Percentiles rank a stretch among this genome's conserved stretches.
Conservation (phyloP, 768 basidiomycete species). For the Suillus lakei region DNA sequence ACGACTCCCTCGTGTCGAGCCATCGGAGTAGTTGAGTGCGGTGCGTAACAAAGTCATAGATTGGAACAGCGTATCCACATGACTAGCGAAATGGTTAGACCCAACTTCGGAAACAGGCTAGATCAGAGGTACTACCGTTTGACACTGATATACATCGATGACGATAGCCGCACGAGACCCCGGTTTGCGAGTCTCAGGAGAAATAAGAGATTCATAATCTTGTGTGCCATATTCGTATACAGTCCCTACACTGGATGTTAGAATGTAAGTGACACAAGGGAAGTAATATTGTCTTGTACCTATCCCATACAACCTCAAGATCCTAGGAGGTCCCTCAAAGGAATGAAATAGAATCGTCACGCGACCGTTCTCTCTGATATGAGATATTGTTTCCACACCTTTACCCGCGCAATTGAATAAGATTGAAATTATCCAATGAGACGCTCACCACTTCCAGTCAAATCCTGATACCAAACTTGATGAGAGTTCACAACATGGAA, state of each 20-base stretch:
- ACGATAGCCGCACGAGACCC: constrained; percentile 67
- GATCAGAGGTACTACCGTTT: constrained; percentile 35
- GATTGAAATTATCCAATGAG: background rate
- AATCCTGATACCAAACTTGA: constrained; percentile 75
- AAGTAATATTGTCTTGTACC: constrained; percentile 39
- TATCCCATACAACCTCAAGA: constrained; percentile 59
- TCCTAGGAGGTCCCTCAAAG: constrained; percentile 64
- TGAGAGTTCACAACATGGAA: constrained; percentile 62
- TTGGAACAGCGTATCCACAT: constrained; percentile 69
- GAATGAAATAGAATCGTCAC: constrained; percentile 68
- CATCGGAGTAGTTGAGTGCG: constrained; percentile 54
- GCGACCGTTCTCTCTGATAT: constrained; percentile 64
- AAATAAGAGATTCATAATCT: constrained; percentile 60
- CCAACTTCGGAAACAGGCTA: background rate
- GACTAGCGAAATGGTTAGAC: constrained; percentile 46
- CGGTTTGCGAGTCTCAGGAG: constrained; percentile 49
- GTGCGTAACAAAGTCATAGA: constrained; percentile 61
- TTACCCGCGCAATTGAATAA: background rate
- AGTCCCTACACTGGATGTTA: constrained; percentile 45
- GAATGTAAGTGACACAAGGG: background rate
- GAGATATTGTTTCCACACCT: constrained; percentile 68
- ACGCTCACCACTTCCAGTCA: constrained; percentile 63
- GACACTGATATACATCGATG: constrained; percentile 63
- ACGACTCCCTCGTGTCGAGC: constrained; percentile 45
- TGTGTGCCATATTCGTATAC: constrained; percentile 67